These are phyloP conservation scores for Candida hispaniensis DNA, from an alignment of 805 yeast genomes.

Conservation along the genomic window DNA sequence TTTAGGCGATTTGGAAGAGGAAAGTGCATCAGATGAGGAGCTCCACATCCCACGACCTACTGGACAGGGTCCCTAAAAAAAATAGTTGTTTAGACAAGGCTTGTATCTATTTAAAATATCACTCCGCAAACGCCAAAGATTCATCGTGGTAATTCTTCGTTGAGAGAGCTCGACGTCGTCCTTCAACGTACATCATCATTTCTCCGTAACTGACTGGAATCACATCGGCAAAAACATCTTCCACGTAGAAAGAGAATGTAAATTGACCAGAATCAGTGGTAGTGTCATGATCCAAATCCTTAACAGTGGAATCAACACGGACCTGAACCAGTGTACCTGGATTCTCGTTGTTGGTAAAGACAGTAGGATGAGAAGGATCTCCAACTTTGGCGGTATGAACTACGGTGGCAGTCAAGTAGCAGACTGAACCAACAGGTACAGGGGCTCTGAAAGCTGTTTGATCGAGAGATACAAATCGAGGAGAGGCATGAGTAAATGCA, in stretches of 20 bases:
- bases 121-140: too few relatives aligned
- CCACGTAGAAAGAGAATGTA: constrained; percentile 76
- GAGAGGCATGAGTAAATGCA: constrained; percentile 72
- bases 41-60: constrained; percentile 3
- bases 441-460: constrained; percentile 89
- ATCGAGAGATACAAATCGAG: constrained; percentile 82
- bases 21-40: constrained; percentile 23
- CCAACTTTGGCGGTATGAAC: constrained; percentile 76
- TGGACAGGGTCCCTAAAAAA: too few relatives aligned
- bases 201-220: constrained; percentile 82
- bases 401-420: constrained; percentile 70
- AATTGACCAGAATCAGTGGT: constrained; percentile 74
- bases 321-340: constrained; percentile 79
- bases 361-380: constrained; percentile 18
- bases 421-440: constrained; percentile 88
- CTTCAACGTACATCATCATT: constrained; percentile 86
- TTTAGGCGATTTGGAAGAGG: constrained; percentile 20
- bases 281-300: constrained; percentile 50
- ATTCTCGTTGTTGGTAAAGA: constrained; percentile 17
- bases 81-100: too few relatives aligned
- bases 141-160: constrained; percentile 32
- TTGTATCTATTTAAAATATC: too few relatives aligned
- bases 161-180: constrained; percentile 78
- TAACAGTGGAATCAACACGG: constrained; percentile 72
- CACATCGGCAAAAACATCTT: constrained; percentile 55